These are phyloP conservation scores for Tuber magnatum DNA, from an alignment of 495 filamentous ascomycete species.

Conservation along the genomic window DNA sequence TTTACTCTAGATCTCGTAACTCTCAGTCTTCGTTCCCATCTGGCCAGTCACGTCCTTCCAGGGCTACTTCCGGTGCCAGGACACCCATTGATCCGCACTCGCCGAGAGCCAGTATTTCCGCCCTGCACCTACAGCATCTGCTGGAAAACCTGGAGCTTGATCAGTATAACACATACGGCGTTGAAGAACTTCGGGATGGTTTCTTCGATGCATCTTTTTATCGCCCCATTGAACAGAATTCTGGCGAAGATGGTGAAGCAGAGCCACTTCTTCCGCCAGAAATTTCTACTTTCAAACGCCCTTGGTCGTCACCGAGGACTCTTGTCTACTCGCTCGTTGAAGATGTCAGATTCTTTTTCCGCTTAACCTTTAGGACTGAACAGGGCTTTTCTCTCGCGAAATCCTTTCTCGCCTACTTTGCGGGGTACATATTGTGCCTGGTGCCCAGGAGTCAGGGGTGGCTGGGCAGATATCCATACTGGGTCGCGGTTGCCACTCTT, in stretches of 20 bases:
- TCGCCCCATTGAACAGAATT: slow-evolving; percentile 44
- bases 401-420: slow-evolving; percentile 51
- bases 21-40: slow-evolving; percentile 34
- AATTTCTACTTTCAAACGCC: slow-evolving; percentile 13
- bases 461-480: slow-evolving; percentile 51
- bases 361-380: slow-evolving; percentile 37
- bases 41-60: slow-evolving; percentile 19
- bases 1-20: slow-evolving; percentile 24
- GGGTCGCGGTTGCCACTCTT: slow-evolving; percentile 50
- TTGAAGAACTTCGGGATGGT: slow-evolving; percentile 52
- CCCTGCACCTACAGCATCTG: slow-evolving; percentile 44
- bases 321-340: slow-evolving; percentile 41
- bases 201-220: slow-evolving; percentile 56
- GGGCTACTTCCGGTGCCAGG: slow-evolving; percentile 30
- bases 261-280: slow-evolving; percentile 13
- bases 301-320: slow-evolving; percentile 38
- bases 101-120: slow-evolving; percentile 37
- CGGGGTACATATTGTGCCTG: slow-evolving; percentile 51
- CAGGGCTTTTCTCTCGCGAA: slow-evolving; percentile 48
- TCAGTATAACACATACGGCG: slow-evolving; percentile 48
- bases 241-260: slow-evolving; percentile 17
- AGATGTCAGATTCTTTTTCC: slow-evolving; percentile 44
- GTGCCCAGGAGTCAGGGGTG: slow-evolving; percentile 45
- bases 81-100: slow-evolving; percentile 35
- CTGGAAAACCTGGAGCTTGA: slow-evolving; percentile 44